Conservation (phyloP, 1,284 basidiomycete species). For the Ceratobasidium sp. region DNA sequence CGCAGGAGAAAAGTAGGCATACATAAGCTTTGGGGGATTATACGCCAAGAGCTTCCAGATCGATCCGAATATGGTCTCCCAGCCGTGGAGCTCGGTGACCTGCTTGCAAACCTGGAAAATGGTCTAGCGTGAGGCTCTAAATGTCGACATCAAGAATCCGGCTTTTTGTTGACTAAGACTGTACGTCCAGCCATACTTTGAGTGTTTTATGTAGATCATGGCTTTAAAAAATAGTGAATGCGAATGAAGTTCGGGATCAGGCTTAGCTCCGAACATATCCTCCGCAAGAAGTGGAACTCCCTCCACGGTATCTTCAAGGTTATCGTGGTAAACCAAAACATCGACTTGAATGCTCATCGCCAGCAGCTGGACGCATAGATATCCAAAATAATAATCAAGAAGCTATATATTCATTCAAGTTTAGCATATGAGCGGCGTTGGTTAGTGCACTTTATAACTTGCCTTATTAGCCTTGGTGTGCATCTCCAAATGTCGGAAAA, state of each 20-base stretch:
- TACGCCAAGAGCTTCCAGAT: not conserved
- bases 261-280: too few species aligned
- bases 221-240: not conserved
- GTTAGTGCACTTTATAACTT: not conserved
- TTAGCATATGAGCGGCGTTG: not conserved
- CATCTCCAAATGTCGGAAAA: not conserved
- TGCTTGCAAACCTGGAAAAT: not conserved
- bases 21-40: not conserved
- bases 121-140: not conserved
- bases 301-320: not conserved
- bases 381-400: slow-evolving; percentile 8
- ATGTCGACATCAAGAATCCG: not conserved
- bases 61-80: not conserved
- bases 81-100: slow-evolving; percentile 7
- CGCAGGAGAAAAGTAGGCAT: not conserved
- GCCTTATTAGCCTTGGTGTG: not conserved
- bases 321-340: not conserved
- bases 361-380: not conserved
- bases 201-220: not conserved
- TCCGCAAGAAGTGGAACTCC: not conserved
- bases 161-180: not conserved
- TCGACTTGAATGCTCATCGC: not conserved
- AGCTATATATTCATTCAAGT: not conserved
- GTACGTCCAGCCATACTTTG: not conserved
- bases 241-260: not conserved